Base-by-base conservation (phyloP, 2,329 filamentous ascomycete species). In the Pseudocercospora cruenta region DNA sequence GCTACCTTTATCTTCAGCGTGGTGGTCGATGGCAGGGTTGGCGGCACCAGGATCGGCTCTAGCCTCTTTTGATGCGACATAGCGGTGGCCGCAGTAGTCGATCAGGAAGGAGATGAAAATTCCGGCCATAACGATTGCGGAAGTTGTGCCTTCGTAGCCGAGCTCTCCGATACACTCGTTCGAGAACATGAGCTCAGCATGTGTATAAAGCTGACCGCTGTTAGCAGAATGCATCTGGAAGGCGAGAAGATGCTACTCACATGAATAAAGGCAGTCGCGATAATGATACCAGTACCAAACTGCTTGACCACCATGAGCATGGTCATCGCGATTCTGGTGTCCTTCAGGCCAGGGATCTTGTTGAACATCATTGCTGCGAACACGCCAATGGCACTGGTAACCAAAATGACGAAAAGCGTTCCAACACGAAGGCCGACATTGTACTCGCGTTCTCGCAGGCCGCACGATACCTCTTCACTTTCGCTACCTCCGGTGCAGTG, bases 101-200 rank as follows among this genome's bases (percentile, higher is more conserved):
- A 92, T 82, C 1, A 91, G 72, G 77, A 93, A 93, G 0, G 91
- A 89, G 2, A 93, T 70, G 76, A 93, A 90, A 1, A 92, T 79
- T 0, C 91, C 91, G 0, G 88, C 91, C 87, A 93, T 90, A 55
- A 91, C 84, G 47, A 94, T 87, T 1, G 90, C 87, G 0, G 90
- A 86, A 0, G 90, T 87, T 0, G 88, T 91, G 3, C 82, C 86
- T 77, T 94, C 91, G 71, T 91, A 94, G 4, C 80, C 75, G 2
- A 93, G 79, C 7, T 84, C 82, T 3, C 88, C 88, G 12, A 94
- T 78, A 71, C 91, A 94, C 58, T 87, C 80, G 70, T 91, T 92
- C 21, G 76, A 80, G 71, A 94, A 93, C 88, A 92, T 91, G 28
- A 93, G 82, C 7, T 83, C 79, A 0, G 91, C 90, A 68, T 94